Base-by-base conservation (phyloP, 2,329 filamentous ascomycete genomes). In the Trichophyton equinum region DNA sequence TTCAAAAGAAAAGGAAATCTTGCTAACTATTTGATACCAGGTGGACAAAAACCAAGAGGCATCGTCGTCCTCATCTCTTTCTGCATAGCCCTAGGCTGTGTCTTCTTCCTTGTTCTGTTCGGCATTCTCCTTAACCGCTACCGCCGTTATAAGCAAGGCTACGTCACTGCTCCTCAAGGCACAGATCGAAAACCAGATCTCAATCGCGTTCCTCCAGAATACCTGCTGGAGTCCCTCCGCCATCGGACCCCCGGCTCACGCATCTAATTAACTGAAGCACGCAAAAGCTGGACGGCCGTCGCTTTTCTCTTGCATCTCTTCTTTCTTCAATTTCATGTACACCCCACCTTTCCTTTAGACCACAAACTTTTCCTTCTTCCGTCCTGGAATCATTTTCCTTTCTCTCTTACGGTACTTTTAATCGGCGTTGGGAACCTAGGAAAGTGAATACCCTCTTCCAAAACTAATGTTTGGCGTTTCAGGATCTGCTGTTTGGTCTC, bases 121-220 rank as follows among this genome's bases (percentile, higher is more conserved):
- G 76, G 76, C 57, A 71, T 78, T 58, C 77, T 78, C 64, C 68
- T 77, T 62, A 77, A 77, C 63, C 76, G 76, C 66, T 73, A 78
- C 59, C 76, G 78, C 67, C 73, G 76, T 58, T 73, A 72, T 60
- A 74, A 75, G 61, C 75, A 77, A 64, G 76, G 76, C 61, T 78
- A 78, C 66, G 72, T 75, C 63, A 70, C 70, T 47, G 75, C 76
- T 8, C 76, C 76, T 7, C 75, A 75, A 61, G 75, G 75, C 60
- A 75, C 75, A 30, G 76, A 78, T 67, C 75, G 76, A 62, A 73
- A 75, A 59, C 72, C 75, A 30, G 75, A 76, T 61, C 76, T 78
- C 70, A 72, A 70, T 59, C 73, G 76, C 42, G 65, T 78, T 40
- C 76, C 76, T 20, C 76, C 76, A 1, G 76, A 78, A 68, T 75